Percentiles rank a stretch among this genome's conserved stretches.
phyloP scores from a whole-genome alignment of 1,284 basidiomycete genomes.

The Bondarzewia mesenterica region DNA sequence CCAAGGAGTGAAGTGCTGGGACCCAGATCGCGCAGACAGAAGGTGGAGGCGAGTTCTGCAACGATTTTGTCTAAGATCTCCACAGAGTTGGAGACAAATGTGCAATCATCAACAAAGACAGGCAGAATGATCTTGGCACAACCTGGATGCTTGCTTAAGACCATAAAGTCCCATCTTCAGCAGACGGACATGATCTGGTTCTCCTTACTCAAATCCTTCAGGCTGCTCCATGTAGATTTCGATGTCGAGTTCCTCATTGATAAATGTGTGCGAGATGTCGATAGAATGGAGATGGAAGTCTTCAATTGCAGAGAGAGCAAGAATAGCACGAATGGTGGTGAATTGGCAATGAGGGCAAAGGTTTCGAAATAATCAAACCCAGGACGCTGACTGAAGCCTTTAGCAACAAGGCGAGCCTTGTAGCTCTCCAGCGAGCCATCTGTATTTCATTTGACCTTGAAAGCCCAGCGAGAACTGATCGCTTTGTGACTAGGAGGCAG shows the following conservation, averaged over 20 bases:
- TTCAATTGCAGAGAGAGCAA: slow-evolving; percentile 14
- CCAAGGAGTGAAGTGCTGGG: slow-evolving; percentile 13
- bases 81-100: too few species aligned
- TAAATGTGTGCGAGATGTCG: too few species aligned
- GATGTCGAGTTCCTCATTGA: too few species aligned
- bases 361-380: slow-evolving; percentile 31
- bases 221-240: too few species aligned
- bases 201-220: too few species aligned
- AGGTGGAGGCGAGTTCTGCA: slow-evolving; percentile 16
- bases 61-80: slow-evolving; percentile 16
- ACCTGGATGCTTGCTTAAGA: too few species aligned
- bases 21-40: slow-evolving; percentile 25
- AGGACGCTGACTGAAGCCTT: slow-evolving; percentile 29
- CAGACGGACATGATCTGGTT: too few species aligned
- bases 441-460: slow-evolving; percentile 17
- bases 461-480: slow-evolving; percentile 25
- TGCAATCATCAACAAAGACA: too few species aligned
- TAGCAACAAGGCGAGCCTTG: too few species aligned
- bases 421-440: neutral
- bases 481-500: slow-evolving; percentile 16
- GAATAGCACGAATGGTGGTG: slow-evolving; percentile 19
- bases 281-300: too few species aligned
- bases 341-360: slow-evolving; percentile 22
- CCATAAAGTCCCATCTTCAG: too few species aligned
- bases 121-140: too few species aligned